phyloP scores from a whole-genome alignment of 2,329 filamentous ascomycete genomes.

The Apiospora sp. region DNA sequence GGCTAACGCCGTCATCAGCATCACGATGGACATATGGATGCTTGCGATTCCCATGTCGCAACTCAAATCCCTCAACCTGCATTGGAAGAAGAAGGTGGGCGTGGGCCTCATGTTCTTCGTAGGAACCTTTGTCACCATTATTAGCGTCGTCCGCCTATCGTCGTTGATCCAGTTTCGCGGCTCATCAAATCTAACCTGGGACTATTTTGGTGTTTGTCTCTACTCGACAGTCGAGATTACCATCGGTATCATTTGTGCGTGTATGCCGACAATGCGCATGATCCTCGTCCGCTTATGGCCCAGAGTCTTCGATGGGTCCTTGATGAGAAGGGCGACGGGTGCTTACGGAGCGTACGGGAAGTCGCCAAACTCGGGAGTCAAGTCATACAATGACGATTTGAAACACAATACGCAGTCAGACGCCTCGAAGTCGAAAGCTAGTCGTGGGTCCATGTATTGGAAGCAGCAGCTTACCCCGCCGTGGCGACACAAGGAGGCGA shows the following conservation, averaged over 20 bases:
- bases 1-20: conserved; percentile 49
- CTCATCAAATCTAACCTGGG: conserved; percentile 43
- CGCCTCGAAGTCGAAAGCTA: conserved; percentile 10
- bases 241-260: conserved; percentile 45
- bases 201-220: conserved; percentile 39
- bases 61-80: conserved; percentile 48
- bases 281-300: conserved; percentile 28
- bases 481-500: conserved; percentile 3
- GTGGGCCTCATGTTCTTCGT: conserved; percentile 57
- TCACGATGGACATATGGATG: conserved; percentile 51
- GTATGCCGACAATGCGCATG: conserved; percentile 38
- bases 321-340: conserved; percentile 19
- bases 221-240: conserved; percentile 47
- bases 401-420: conserved; percentile 7
- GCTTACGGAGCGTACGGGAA: neutral
- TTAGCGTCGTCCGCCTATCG: conserved; percentile 43
- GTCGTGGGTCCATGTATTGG: neutral
- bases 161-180: conserved; percentile 41
- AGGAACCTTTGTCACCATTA: conserved; percentile 49
- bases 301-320: conserved; percentile 24
- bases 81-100: conserved; percentile 57
- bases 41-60: conserved; percentile 53
- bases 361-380: neutral
- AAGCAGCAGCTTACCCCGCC: neutral
- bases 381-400: conserved; percentile 10